A percentile compares a stretch with the other conserved stretches of the same genome.
Evolutionary conservation across 2,329 filamentous ascomycete species (phyloP).

Genomic region (Epichloe amarillans): DNA sequence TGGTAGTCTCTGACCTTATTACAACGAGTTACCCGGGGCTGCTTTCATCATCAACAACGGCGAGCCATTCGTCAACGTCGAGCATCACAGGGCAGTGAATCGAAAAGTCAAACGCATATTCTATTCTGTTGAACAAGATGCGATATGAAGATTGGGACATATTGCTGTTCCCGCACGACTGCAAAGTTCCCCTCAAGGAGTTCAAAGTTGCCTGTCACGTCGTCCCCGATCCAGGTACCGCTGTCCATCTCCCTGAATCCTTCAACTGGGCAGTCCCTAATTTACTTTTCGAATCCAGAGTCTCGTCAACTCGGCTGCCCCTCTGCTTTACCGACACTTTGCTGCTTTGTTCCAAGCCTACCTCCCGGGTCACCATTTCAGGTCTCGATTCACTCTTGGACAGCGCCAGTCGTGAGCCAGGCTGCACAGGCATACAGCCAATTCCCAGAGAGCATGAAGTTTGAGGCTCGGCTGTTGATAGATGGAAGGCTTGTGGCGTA

Average conservation of each 20-base stretch:
- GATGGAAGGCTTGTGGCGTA: constrained; percentile 54
- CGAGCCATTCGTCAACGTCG: not conserved
- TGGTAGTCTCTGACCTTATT: not conserved
- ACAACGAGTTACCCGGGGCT: not conserved
- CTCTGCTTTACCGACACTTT: constrained; percentile 49
- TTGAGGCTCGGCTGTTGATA: constrained; percentile 54
- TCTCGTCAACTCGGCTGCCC: constrained; percentile 36
- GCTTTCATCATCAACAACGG: not conserved
- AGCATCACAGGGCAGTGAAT: not conserved
- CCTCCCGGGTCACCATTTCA: constrained; percentile 45
- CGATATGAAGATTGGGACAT: constrained; percentile 81
- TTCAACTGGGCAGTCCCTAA: not conserved
- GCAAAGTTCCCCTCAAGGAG: constrained; percentile 61
- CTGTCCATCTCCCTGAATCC: not conserved
- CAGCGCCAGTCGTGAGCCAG: constrained; percentile 43
- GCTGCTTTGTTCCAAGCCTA: constrained; percentile 58
- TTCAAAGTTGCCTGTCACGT: constrained; percentile 70
- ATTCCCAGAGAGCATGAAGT: constrained; percentile 41
- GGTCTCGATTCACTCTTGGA: constrained; percentile 66
- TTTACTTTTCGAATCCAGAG: constrained; percentile 24
- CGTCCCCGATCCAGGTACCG: constrained; percentile 34
- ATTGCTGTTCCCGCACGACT: constrained; percentile 58
- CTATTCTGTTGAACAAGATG: constrained; percentile 37
- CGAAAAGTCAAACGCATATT: not conserved
- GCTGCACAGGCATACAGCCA: constrained; percentile 43